Base-by-base conservation (phyloP, 2,329 filamentous ascomycete species). In the Dryadomyces quercus-mongolicae region DNA sequence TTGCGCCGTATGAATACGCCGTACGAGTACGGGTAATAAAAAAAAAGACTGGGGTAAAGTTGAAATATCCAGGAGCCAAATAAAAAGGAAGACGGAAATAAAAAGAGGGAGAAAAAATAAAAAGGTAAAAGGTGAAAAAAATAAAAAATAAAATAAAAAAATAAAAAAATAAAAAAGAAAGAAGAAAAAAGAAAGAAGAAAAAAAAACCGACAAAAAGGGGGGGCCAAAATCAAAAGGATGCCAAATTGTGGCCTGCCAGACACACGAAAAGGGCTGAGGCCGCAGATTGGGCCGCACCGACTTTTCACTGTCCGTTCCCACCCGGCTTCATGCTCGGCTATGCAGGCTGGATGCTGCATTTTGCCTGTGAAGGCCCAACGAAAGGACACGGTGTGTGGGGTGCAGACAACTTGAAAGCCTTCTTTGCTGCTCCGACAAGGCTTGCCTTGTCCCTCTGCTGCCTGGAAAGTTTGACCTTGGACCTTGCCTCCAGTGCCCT, bases 261-360 rank as follows among this genome's bases (percentile, higher is more conserved):
- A 42, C n/a, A 42, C 36, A 42, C 25, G 25, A 51, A 43, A 42
- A 45, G 22, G 50, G 42, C 49, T 51, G 38, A 22, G 54, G 55
- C 48, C 47, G 53, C 56, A 58, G 49, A 54, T 60, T 60, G 51
- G 56, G 57, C 55, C 55, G 56, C 56, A 56, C 54, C 55, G 51
- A 56, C 56, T 49, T 46, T 57, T 40, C 18, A 9, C 44, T 12
- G 6, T n/a, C 42, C 38, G 51, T 53, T 13, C n/a, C n/a, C 49
- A 44, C 38, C 21, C 25, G 44, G 9, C 45, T 31, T 48, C 46
- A 8, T 36, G 6, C 45, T 42, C 47, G 45, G 45, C 46, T 48
- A 45, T 54, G 36, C 52, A 49, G 18, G 22, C 25, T 25, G 18
- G 10, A 7, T 46, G 21, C 44, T 20, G 21, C 38, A 5, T 31